Conservation (phyloP, 805 yeast genomes). For the Ogataea henricii region DNA sequence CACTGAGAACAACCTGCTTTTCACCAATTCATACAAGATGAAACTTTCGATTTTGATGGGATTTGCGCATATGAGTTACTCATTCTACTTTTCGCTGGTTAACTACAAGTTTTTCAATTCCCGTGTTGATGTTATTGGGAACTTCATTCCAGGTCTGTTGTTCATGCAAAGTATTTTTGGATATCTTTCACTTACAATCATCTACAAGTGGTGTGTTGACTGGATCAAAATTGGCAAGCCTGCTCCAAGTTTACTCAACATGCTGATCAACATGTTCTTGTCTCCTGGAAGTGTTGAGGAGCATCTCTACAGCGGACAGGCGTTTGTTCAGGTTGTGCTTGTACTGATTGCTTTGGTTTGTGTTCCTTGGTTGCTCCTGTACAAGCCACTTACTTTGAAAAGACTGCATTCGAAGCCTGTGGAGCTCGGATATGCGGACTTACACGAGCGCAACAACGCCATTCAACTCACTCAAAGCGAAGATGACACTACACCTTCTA, state of each 20-base stretch:
- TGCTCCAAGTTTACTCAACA: constrained; percentile 73
- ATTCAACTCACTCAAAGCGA: constrained; percentile 30
- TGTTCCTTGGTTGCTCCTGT: constrained; percentile 72
- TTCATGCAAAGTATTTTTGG: constrained; percentile 81
- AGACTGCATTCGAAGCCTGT: constrained; percentile 50
- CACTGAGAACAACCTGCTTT: constrained; percentile 68
- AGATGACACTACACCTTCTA: constrained; percentile 24
- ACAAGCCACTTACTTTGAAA: constrained; percentile 55
- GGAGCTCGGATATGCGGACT: constrained; percentile 52
- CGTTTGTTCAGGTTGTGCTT: constrained; percentile 57
- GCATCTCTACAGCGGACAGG: constrained; percentile 65
- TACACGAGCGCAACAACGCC: constrained; percentile 37
- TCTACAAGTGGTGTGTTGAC: constrained; percentile 74
- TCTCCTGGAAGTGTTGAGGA: constrained; percentile 72
- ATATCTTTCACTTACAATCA: constrained; percentile 62
- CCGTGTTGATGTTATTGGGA: constrained; percentile 66
- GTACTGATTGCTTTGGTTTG: constrained; percentile 63
- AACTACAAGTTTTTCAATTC: constrained; percentile 61
- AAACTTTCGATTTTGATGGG: constrained; percentile 77
- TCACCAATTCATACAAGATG: constrained; percentile 77
- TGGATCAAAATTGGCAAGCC: constrained; percentile 64
- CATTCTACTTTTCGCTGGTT: constrained; percentile 66
- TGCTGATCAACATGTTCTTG: constrained; percentile 75
- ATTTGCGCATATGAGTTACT: constrained; percentile 71
- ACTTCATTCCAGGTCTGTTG: constrained; percentile 70